These are phyloP conservation scores for Oldenlandia corymbosa DNA, from an alignment of 257 asterid genomes.

Conservation along the genomic window DNA sequence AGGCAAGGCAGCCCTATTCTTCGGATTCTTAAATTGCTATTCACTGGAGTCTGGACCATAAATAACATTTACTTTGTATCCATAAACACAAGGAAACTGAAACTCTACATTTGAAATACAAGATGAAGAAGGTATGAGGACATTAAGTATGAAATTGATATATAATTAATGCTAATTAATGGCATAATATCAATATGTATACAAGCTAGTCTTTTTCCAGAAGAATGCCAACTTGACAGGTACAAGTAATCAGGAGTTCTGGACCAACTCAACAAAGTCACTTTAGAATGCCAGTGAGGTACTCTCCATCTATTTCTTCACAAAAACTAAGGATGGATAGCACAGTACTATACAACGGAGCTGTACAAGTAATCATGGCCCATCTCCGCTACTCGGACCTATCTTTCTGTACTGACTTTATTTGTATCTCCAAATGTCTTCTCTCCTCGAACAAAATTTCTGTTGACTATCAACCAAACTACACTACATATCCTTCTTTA, in stretches of 20 bases:
- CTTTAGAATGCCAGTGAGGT: not conserved
- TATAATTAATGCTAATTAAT: not conserved
- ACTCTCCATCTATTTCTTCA: constrained; percentile 4
- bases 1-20: not conserved
- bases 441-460: constrained; percentile 26
- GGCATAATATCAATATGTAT: not conserved
- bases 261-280: not conserved
- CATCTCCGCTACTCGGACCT: not conserved
- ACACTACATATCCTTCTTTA: constrained; percentile 13
- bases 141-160: not conserved
- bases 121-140: not conserved
- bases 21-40: no score
- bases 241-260: not conserved
- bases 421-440: not conserved
- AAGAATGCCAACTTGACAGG: not conserved
- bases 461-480: constrained; percentile 11
- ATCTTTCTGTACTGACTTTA: not conserved
- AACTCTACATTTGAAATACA: not conserved
- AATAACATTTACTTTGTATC: no score
- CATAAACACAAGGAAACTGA: no score
- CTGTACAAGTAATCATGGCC: constrained; percentile 11
- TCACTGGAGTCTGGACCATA: no score
- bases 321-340: no score
- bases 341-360: not conserved
- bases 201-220: constrained; percentile 1